Evolutionary conservation across 2,329 filamentous ascomycete species (phyloP), one percentile per base, ranked within the genome.

Genomic region (Zymoseptoria tritici): DNA sequence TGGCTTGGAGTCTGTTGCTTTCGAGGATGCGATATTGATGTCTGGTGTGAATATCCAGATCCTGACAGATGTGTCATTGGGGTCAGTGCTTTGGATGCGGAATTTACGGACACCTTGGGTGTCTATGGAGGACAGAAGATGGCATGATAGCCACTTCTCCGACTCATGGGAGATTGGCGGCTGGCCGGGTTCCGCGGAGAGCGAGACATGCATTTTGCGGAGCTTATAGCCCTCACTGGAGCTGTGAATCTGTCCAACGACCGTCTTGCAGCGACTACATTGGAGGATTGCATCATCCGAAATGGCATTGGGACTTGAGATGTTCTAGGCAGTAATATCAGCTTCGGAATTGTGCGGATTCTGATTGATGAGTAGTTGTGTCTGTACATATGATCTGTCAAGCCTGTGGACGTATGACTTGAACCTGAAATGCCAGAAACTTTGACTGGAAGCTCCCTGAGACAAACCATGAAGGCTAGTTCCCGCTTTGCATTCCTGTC

Each of bases 1-100:
- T 2, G 78, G 76, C 51, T 77, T 73, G 8, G 53, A 5, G 9
- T 54, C 26, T 3, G 65, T 57, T 0, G 71, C 64, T 2, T 59
- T 62, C 19, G 78, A 79, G 9, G 77, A 80, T 1, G 83, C 83
- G 63, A 84, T 82, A 55, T 77, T 77, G 49, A 86, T 75, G 60
- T 84, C 79, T 0, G 83, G 81, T 7, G 84, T 83, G 71, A 86
- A 86, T 57, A 83, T 75, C 84, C 83, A 86, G 26, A 85, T 52
- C 57, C 70, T 63, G 5, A 71, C 53, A 26, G 52, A 24, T 1
- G 62, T 57, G 9, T 19, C 6, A 2, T 52, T 16, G 42, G 51
- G 52, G 19, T 54, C 16, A 24, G 16, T 31, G 29, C 55, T 57
- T 53, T 86, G 83, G 1, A 88, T 78, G 56, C 84, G 60, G 71